A percentile compares a stretch with the other conserved stretches of the same genome.
Conservation (phyloP, 2,329 filamentous ascomycete genomes). For the Arachnomyces sp. region DNA sequence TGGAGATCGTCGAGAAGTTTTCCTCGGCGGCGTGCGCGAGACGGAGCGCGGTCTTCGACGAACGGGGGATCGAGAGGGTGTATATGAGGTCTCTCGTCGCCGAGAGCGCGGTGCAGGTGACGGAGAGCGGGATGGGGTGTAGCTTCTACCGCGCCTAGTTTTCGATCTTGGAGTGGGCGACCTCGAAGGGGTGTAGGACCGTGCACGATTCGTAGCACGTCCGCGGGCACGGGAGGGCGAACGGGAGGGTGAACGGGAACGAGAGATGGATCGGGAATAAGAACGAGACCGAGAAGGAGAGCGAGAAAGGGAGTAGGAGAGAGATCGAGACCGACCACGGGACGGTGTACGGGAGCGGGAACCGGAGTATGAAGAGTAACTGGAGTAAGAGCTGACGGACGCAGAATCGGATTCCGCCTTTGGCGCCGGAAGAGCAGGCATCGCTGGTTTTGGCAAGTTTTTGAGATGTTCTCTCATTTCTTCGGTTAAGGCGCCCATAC, state of each 20-base stretch:
- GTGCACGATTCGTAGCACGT: constrained; percentile 16
- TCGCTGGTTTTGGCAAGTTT: constrained; percentile 77
- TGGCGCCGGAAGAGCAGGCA: constrained; percentile 57
- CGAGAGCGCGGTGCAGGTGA: constrained; percentile 25
- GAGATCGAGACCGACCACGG: constrained; percentile 39
- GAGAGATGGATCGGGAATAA: constrained; percentile 13
- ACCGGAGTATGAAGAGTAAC: constrained; percentile 63
- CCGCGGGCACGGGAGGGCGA: constrained; percentile 11
- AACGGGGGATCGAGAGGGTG: constrained; percentile 24
- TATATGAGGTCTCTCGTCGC: constrained; percentile 26
- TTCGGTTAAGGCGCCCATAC: constrained; percentile 90
- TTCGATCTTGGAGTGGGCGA: constrained; percentile 20
- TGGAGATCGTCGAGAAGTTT: too few species aligned
- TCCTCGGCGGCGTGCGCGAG: constrained; percentile 20
- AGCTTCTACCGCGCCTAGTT: constrained; percentile 24
- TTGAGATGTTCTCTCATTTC: constrained; percentile 87
- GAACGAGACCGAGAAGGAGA: constrained; percentile 18
- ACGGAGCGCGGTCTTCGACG: constrained; percentile 14
- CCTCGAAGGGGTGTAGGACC: constrained; percentile 14
- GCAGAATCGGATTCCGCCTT: constrained; percentile 58
- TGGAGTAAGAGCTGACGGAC: constrained; percentile 58
- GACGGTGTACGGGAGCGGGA: constrained; percentile 37
- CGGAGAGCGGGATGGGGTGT: constrained; percentile 30
- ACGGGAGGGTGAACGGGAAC: constrained; percentile 25
- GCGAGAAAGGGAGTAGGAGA: constrained; percentile 15